These are phyloP conservation scores for Fusarium virguliforme DNA, from an alignment of 2,329 filamentous ascomycete genomes.

Conservation along the genomic window DNA sequence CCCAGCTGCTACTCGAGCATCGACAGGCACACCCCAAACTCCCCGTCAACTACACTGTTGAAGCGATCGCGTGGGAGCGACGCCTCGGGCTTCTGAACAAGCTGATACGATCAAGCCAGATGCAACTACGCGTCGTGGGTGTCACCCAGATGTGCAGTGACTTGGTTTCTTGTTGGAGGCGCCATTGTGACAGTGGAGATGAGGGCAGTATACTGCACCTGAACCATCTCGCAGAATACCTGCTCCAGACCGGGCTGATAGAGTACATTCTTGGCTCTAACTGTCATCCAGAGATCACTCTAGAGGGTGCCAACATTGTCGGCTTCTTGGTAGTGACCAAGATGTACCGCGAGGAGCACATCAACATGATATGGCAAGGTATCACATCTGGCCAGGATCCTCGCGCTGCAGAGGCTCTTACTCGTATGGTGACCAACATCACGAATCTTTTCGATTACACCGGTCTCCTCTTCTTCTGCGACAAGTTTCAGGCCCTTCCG, in stretches of 20 bases:
- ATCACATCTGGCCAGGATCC: slow-evolving; percentile 87
- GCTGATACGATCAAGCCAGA: slow-evolving; percentile 86
- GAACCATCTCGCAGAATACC: slow-evolving; percentile 77
- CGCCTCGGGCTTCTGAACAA: slow-evolving; percentile 78
- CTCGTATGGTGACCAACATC: slow-evolving; percentile 73
- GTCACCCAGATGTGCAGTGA: slow-evolving; percentile 81
- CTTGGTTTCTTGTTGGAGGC: slow-evolving; percentile 77
- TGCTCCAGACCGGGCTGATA: slow-evolving; percentile 80
- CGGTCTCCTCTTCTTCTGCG: slow-evolving; percentile 76
- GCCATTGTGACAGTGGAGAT: slow-evolving; percentile 65
- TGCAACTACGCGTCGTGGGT: slow-evolving; percentile 89
- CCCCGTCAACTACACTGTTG: slow-evolving; percentile 58
- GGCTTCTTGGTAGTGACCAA: slow-evolving; percentile 88
- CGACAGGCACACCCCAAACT: slow-evolving; percentile 56
- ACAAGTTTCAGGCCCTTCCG: slow-evolving; percentile 78
- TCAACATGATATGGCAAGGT: slow-evolving; percentile 87
- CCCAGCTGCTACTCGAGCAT: slow-evolving; percentile 50
- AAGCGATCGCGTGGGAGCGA: slow-evolving; percentile 76
- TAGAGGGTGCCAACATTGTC: slow-evolving; percentile 85
- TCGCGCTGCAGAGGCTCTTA: slow-evolving; percentile 84
- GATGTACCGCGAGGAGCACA: slow-evolving; percentile 80
- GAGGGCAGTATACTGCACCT: slow-evolving; percentile 67
- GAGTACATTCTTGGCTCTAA: slow-evolving; percentile 92
- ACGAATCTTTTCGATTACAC: slow-evolving; percentile 65
- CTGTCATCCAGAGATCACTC: slow-evolving; percentile 92